These are phyloP conservation scores for Diaporthe citri DNA, from an alignment of 2,329 filamentous ascomycete species.

Conservation along the genomic window DNA sequence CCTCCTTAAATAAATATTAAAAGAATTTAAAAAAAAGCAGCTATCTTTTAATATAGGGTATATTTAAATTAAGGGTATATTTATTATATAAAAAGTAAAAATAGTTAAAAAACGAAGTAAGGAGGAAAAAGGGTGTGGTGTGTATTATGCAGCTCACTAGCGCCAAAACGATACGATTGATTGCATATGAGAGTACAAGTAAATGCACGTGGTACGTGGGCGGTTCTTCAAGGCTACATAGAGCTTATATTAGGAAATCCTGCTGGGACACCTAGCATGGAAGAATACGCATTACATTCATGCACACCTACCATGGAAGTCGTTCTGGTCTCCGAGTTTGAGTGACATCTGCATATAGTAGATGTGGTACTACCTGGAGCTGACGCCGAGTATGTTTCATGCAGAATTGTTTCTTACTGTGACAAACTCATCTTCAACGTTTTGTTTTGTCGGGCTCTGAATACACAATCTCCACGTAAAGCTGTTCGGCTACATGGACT, in stretches of 20 bases:
- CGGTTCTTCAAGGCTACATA: not conserved
- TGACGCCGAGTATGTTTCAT: not conserved
- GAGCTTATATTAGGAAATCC: fast-evolving
- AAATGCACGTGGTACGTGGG: no score
- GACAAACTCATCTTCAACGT: not conserved
- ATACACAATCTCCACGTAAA: not conserved
- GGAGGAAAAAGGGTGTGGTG: no score
- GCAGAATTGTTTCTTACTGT: not conserved
- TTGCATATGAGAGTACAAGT: no score
- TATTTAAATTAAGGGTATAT: no score
- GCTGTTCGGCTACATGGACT: not conserved
- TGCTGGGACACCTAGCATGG: not conserved
- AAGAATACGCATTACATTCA: not conserved
- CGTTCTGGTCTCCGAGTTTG: not conserved
- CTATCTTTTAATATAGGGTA: no score
- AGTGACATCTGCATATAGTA: not conserved
- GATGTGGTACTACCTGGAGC: not conserved
- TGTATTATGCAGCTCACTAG: no score
- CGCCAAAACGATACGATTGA: no score
- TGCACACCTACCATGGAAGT: not conserved
- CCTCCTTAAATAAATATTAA: no score
- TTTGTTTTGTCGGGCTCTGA: not conserved
- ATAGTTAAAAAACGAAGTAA: no score
- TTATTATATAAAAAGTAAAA: no score
- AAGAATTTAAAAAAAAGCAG: no score